These are phyloP conservation scores for Penicillium pancosmium DNA, from an alignment of 495 filamentous ascomycete genomes.

Conservation along the genomic window DNA sequence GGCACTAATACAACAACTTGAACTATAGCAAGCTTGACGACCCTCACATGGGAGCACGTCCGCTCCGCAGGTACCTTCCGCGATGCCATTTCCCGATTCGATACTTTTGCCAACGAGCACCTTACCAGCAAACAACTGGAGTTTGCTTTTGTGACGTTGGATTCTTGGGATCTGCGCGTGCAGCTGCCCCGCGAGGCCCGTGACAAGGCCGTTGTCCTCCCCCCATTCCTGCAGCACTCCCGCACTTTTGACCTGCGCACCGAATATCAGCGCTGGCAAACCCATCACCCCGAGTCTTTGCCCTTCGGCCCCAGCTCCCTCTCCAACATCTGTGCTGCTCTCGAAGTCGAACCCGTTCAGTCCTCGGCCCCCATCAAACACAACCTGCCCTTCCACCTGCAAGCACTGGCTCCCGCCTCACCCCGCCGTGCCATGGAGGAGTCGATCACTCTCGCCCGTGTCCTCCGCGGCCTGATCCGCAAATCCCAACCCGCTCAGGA, in stretches of 20 bases:
- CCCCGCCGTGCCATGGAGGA: constrained; percentile 97
- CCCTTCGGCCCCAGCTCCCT: constrained; percentile 94
- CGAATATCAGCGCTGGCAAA: constrained; percentile 98
- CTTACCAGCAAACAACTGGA: constrained; percentile 82
- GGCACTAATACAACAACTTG: no score
- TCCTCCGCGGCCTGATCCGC: constrained; percentile 85
- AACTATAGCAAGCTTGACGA: constrained; percentile 84
- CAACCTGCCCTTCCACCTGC: constrained; percentile 95
- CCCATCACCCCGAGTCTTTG: constrained; percentile 94
- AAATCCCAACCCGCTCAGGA: constrained; percentile 95
- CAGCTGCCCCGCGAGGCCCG: constrained; percentile 96
- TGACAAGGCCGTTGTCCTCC: constrained; percentile 95
- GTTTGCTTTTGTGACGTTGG: constrained; percentile 96
- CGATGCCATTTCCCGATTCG: constrained; percentile 93
- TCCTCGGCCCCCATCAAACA: constrained; percentile 98
- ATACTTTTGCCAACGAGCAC: constrained; percentile 87
- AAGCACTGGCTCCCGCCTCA: constrained; percentile 95
- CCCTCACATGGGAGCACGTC: constrained; percentile 98
- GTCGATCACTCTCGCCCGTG: constrained; percentile 88
- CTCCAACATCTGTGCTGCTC: constrained; percentile 94
- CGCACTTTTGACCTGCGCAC: constrained; percentile 94
- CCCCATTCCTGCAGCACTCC: constrained; percentile 96
- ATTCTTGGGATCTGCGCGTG: constrained; percentile 97
- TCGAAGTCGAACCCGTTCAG: constrained; percentile 96
- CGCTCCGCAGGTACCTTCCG: constrained; percentile 94